phyloP scores from a whole-genome alignment of 257 asterid species.

The Gentiana straminea region DNA sequence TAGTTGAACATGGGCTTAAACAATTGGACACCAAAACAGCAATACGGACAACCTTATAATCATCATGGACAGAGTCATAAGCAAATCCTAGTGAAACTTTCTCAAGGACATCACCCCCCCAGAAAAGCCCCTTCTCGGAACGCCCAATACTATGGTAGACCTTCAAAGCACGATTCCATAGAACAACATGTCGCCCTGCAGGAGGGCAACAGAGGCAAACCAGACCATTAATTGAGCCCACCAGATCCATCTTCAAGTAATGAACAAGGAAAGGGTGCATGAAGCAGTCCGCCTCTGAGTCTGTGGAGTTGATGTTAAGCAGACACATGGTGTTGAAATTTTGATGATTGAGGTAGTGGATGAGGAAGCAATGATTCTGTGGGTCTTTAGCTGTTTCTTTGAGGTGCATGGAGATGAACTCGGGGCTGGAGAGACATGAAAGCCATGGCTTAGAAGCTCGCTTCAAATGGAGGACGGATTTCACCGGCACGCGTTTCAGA shows the following conservation, averaged over 20 bases:
- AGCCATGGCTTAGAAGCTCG: neutral
- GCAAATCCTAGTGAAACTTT: constrained; percentile 1
- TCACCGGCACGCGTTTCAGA: neutral
- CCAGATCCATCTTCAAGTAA: neutral
- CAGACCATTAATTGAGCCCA: neutral
- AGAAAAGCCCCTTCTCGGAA: neutral
- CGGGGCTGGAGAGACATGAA: neutral
- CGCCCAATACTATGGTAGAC: neutral
- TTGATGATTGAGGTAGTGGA: neutral
- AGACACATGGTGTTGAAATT: no score
- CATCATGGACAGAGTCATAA: neutral
- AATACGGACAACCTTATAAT: neutral
- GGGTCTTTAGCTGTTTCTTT: neutral
- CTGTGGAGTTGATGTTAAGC: no score
- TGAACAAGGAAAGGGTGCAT: no score
- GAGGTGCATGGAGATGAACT: neutral
- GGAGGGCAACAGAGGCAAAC: constrained; percentile 2
- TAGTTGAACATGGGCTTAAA: no score
- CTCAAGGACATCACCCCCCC: neutral
- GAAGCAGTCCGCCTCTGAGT: no score
- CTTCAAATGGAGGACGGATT: neutral
- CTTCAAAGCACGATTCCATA: neutral
- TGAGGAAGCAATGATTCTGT: neutral
- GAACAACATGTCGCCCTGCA: neutral
- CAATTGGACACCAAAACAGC: neutral